A percentile compares a stretch with the other conserved stretches of the same genome.
phyloP scores from a whole-genome alignment of 192 early-diverging fungal genomes.

The Neocallimastix lanati region DNA sequence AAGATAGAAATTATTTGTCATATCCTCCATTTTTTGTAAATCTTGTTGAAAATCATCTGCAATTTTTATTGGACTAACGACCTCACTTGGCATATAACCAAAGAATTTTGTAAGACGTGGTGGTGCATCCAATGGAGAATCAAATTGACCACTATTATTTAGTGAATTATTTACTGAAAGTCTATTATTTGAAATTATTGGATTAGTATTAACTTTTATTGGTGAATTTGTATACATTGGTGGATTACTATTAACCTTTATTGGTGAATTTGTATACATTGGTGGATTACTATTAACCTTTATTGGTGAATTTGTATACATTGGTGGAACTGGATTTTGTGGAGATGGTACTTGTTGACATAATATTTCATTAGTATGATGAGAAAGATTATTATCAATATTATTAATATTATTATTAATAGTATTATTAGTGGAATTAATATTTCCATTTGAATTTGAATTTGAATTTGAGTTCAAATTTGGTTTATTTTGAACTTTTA shows the following conservation, averaged over 20 bases:
- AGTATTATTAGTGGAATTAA: too few relatives aligned
- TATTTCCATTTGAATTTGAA: too few relatives aligned
- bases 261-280: not conserved
- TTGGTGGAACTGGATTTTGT: not conserved
- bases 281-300: not conserved
- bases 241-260: not conserved
- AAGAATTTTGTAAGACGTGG: not conserved
- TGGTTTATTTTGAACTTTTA: not conserved
- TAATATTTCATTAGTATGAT: not conserved
- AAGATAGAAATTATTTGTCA: not conserved
- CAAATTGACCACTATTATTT: not conserved
- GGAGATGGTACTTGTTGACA: not conserved
- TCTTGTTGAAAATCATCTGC: not conserved
- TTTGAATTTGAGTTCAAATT: too few relatives aligned
- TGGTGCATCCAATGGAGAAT: not conserved
- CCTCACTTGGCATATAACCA: not conserved
- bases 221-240: not conserved
- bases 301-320: not conserved
- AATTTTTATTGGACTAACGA: not conserved
- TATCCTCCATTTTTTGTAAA: not conserved
- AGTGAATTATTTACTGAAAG: not conserved
- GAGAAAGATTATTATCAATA: not conserved
- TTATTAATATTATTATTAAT: too few relatives aligned
- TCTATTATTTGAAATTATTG: not conserved
- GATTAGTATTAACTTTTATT: not conserved